Base-by-base conservation (phyloP, 73 alveolate genomes). In the Paramecium pentaurelia region DNA sequence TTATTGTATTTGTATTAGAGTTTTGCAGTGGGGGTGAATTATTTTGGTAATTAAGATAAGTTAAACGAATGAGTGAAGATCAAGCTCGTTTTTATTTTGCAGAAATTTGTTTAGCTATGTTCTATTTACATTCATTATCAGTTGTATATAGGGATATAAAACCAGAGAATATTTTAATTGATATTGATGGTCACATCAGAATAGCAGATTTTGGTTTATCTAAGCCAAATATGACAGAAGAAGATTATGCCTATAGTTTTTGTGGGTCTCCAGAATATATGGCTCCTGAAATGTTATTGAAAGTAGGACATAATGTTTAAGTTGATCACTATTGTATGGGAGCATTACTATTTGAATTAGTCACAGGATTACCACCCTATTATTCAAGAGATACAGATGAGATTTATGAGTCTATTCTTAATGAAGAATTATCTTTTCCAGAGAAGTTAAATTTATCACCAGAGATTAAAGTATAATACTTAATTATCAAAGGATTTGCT, bases 21-120 rank as follows among this genome's bases (percentile, higher is more conserved):
- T 93, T 95, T 49, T 96, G 97, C 86, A 92, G 97, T 22, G 98
- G 99, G 10, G 99, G 99, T 6, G 99, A 97, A 80, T 93, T 97
- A 71, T 97, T 97, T 77, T 95, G 83, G 86, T 98, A 96, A 58
- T 94, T 96, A 70, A 86, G 96, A 58, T 83, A 95, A 44, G 94
- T 95, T 12, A 94, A 95, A 28, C 93, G 97, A 75, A 92, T 96
- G 88, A 44, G 59, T 3, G 97, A 95, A 70, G 95, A 96, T 25
- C 44, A 88, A 70, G 95, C 98, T 22, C 85, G 95, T 51, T 86
- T 93, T 70, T 95, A 95, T 64, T 92, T 96, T 28, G 87, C 88
- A 1, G 95, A 95, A 88, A 93, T 95, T 38, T 59, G 95, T 38
- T 85, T 95, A 51, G 98, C 95, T 5, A 54, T 96, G 88, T 97